Base-by-base conservation (phyloP, 345 rosid species). In the Trapa bicornis region DNA sequence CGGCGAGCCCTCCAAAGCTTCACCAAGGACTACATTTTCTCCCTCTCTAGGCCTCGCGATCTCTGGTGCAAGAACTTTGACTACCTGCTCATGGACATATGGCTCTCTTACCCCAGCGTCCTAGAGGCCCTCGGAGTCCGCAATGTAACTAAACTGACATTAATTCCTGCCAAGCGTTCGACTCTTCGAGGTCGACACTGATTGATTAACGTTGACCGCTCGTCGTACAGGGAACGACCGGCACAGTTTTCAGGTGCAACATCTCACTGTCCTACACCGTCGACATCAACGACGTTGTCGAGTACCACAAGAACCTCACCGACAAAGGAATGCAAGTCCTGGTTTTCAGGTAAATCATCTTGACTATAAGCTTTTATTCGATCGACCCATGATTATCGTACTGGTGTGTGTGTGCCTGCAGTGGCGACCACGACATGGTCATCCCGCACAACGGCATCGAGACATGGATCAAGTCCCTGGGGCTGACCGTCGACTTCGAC, bases 361-460 rank as follows among this genome's bases (percentile, higher is more conserved):
- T 22, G 29, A 22, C 29, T 22, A 22, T 22, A 22, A 22, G 29
- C 29, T 22, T 22, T 22, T 22, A 22, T 22, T 22, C 29, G 29
- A 22, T 22, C 29, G 43, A 41, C 43, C 43, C 6, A 41, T 41
- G 43, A 41, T 41, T 41, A 41, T 41, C 43, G 7, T 39, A 11
- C 47, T 29, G 32, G 32, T 36, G 9, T 61, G 60, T 22, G 29
- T 22, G 29, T 22, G 29, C 29, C 29, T 22, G 54, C 75, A 77
- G 84, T 8, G 84, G 76, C 3, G 84, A 80, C 52, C 81, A 71
- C 66, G 84, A 80, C 64, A 57, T 80, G 66, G 69, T 67, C 36
- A 70, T 80, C 37, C 81, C 84, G 47, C 73, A 54, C 22, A 67
- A 73, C 14, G 80, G 75, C 4, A 73, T 80, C 1, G 62, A 67